Base-by-base conservation (phyloP, 1,284 basidiomycete genomes). In the Takashimella tepidaria region DNA sequence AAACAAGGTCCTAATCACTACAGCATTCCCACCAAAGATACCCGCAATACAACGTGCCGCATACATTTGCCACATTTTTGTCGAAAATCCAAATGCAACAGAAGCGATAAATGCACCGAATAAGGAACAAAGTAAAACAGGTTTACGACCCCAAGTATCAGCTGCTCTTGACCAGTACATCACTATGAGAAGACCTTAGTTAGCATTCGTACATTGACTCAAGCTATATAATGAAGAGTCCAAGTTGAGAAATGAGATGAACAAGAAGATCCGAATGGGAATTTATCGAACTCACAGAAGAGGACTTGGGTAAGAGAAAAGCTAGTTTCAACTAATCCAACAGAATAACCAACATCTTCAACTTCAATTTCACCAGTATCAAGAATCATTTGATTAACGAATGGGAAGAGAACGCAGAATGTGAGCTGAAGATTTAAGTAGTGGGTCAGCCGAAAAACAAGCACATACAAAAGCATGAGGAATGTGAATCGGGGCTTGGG, bases 1-100 rank as follows among this genome's bases (percentile, higher is more conserved):
- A 20, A 66, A 58, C 50, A 68, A 54, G n/a, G 63, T 64, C 27
- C 65, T 47, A 19, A 66, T 59, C 12, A 64, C 58, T 53, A 62
- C 62, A 12, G 60, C 61, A 45, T 59, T 65, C 16, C 65, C 65
- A 8, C 57, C 60, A 43, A 67, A 64, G n/a, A 63, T 50, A 23
- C 67, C 67, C 5, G 65, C 62, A 20, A 67, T 27, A 44, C 56
- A 64, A 12, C 67, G 54, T 16, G 56, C 50, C 20, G 58, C 56
- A 45, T 63, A 60, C 66, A 69, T 67, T 16, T 62, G 58, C 62
- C 62, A 64, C 13, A 64, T 55, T 43, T 54, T 54, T 19, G 41
- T 58, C 4, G 54, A 47, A 54, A 64, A 56, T 1, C 62, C 62
- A 44, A 64, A 64, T 4, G 58, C 31, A 3, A 51, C 51, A 3